Base-by-base conservation (phyloP, 2,329 filamentous ascomycete species). In the Aspergillus quadricinctus region DNA sequence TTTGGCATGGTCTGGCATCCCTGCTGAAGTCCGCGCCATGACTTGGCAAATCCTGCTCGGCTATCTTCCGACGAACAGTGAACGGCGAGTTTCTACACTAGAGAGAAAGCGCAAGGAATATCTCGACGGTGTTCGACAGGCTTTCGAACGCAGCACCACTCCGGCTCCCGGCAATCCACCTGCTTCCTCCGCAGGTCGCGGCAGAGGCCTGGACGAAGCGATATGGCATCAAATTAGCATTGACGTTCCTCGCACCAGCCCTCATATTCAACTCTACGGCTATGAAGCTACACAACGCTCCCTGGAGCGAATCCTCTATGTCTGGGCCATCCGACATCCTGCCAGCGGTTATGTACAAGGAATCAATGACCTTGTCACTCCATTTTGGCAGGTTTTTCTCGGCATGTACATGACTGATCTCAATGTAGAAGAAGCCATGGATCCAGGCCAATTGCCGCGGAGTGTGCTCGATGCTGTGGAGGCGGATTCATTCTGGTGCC, bases 141-240 rank as follows among this genome's bases (percentile, higher is more conserved):
- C 84, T 2, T 87, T 88, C 67, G 83, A 85, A 55, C 77, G 81
- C 43, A 79, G 80, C 6, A 80, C 73, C 21, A 74, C 75, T 28
- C 71, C 70, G 40, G 68, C 75, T 17, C 72, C 75, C n/a, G 60
- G 61, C 25, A 79, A 77, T 29, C 73, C 78, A 1, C 69, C 70
- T 31, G 66, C 73, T 43, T 74, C 78, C 7, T 69, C 61, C 31
- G 71, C 75, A 11, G 82, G 85, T 46, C 80, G 82, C 60, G 85
- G 86, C 2, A 84, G 90, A 54, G 93, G 92, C 2, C 77, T 99
- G 19, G 95, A 99, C 66, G 94, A 99, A 77, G 89, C 91, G n/a
- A 87, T 99, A 57, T 99, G 94, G 94, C 94, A 99, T 77, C 94
- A 99, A 71, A 97, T 99, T 75, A 97, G 92, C 74, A 99, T 99